Base-by-base conservation (phyloP, 2,329 filamentous ascomycete genomes). In the Chrysoporthe austroafricana region DNA sequence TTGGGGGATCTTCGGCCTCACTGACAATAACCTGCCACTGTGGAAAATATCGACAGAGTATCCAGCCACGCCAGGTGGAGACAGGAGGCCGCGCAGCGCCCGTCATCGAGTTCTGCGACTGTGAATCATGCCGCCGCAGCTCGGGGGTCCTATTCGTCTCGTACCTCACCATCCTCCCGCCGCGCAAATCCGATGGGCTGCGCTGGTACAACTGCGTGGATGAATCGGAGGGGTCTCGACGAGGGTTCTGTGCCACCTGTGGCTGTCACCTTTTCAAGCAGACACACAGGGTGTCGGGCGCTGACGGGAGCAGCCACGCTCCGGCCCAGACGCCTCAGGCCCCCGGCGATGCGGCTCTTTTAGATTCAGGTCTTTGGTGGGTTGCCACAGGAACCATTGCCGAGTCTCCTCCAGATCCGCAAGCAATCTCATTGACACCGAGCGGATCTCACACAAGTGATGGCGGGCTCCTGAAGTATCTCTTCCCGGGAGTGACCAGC, bases 401-500 rank as follows among this genome's bases (percentile, higher is more conserved):
- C 18, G 6, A 34, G 13, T 61, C 59, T 7, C 42, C 42, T 5
- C 34, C 34, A 42, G 39, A 59, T 11, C n/a, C 34, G 32, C 21
- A 36, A 18, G 59, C 14, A 8, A n/a, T 48, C 6, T 34, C 59
- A 7, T 11, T 32, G 46, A 54, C 59, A 14, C 52, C 42, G 4
- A 26, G 57, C 9, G 7, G 36, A 21, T 42, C 46, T 9, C 18
- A 7, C 1, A 34, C 54, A 4, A 36, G 60, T 5, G 64, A 70
- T 26, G 78, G 80, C 4, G 83, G 80, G 2, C 80, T 91, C 14
- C 74, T 81, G 14, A 86, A 91, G 74, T 80, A 79, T 72, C 82
- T 92, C 72, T 84, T 84, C 44, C 26, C 8, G 4, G 18, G 14
- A 34, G 21, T 14, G 9, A 14, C 26, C 21, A 4, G 21, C 4